phyloP scores from a whole-genome alignment of 2,329 filamentous ascomycete species.

The Aspergillus pseudoterreus region DNA sequence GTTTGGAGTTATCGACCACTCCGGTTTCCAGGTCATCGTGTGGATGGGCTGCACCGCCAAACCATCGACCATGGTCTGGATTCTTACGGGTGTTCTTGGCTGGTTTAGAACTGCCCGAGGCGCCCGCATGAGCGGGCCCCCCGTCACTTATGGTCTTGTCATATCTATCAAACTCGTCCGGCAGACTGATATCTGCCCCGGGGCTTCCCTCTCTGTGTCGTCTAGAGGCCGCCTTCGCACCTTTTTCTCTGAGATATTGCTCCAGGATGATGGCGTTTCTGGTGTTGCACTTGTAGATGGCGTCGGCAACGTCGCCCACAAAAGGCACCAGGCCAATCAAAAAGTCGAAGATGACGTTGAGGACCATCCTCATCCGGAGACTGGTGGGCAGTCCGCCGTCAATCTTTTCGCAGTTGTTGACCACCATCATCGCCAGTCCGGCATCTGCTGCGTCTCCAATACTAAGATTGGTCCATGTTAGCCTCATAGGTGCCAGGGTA shows the following conservation, averaged over 20 bases:
- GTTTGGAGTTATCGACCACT: constrained; percentile 20
- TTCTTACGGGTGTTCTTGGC: constrained; percentile 19
- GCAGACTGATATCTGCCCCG: constrained; percentile 34
- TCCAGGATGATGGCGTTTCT: constrained; percentile 46
- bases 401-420: constrained; percentile 67
- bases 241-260: constrained; percentile 40
- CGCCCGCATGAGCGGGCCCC: constrained; percentile 11
- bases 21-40: constrained; percentile 29
- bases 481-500: neutral
- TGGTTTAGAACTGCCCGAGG: constrained; percentile 17
- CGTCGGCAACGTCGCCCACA: constrained; percentile 47
- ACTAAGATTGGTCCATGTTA: constrained; percentile 37
- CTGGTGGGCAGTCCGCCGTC: constrained; percentile 65
- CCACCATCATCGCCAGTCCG: constrained; percentile 70
- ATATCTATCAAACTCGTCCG: constrained; percentile 37
- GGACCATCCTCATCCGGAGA: constrained; percentile 68
- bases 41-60: constrained; percentile 23
- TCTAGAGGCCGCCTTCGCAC: constrained; percentile 28
- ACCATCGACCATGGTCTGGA: constrained; percentile 27
- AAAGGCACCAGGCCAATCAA: constrained; percentile 51
- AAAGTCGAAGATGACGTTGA: constrained; percentile 63
- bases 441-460: constrained; percentile 73
- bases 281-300: constrained; percentile 47
- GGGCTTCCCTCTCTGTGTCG: constrained; percentile 17
- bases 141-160: constrained; percentile 25